phyloP scores from a whole-genome alignment of 192 early-diverging fungal genomes.

The Gonapodya prolifera region DNA sequence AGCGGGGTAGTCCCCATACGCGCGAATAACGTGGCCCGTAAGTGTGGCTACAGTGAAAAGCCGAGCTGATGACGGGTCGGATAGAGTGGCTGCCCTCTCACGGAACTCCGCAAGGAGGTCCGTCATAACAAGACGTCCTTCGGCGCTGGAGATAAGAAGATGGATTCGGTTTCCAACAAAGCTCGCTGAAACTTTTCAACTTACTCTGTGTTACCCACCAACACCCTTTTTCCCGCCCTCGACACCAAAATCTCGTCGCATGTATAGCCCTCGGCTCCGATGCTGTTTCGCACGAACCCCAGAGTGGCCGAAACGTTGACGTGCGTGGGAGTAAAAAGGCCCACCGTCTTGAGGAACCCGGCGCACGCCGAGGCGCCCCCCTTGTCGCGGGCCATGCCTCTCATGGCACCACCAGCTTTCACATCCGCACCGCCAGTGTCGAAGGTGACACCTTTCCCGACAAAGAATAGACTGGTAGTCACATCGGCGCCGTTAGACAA shows the following conservation, averaged over 20 bases:
- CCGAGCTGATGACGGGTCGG: constrained; percentile 16
- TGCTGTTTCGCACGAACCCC: constrained; percentile 70
- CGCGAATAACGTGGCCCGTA: constrained; percentile 71
- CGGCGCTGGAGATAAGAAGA: too few relatives aligned
- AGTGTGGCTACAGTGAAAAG: constrained; percentile 77
- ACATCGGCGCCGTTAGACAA: background rate
- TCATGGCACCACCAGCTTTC: constrained; percentile 68
- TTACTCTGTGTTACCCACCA: constrained; percentile 78
- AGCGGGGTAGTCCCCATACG: constrained; percentile 63
- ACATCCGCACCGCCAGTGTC: constrained; percentile 84
- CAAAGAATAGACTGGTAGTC: constrained; percentile 51
- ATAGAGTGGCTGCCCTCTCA: constrained; percentile 51
- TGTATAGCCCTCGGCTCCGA: constrained; percentile 68
- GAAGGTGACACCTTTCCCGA: constrained; percentile 84
- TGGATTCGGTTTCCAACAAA: too few relatives aligned
- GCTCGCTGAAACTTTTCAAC: too few relatives aligned
- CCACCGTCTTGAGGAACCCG: constrained; percentile 67
- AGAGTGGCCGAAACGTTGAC: constrained; percentile 59
- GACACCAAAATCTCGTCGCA: constrained; percentile 70
- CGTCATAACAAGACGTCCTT: constrained; percentile 82
- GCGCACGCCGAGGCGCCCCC: constrained; percentile 72
- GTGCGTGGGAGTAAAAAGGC: constrained; percentile 41
- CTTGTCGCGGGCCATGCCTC: constrained; percentile 85
- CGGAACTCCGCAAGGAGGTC: constrained; percentile 63
- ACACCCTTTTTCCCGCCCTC: constrained; percentile 60